phyloP scores from a whole-genome alignment of 768 basidiomycete genomes.

The Albatrellus ellisii region DNA sequence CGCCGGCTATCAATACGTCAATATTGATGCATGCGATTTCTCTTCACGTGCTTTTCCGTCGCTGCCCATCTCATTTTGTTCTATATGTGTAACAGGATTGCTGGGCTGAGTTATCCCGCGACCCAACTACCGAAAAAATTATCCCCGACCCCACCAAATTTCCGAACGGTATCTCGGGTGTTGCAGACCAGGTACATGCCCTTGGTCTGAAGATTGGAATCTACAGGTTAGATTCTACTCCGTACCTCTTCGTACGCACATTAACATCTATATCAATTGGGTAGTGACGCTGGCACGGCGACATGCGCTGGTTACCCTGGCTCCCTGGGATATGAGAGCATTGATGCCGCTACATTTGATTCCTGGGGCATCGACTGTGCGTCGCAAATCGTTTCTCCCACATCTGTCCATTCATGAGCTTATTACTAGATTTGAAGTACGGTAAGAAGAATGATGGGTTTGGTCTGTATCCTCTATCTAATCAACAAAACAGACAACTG shows the following conservation, averaged over 20 bases:
- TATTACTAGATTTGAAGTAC: constrained; percentile 38
- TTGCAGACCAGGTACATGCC: constrained; percentile 31
- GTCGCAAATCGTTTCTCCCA: neutral
- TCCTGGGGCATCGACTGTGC: constrained; percentile 41
- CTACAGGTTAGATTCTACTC: constrained; percentile 25
- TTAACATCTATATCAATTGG: neutral
- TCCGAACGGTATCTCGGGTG: constrained; percentile 33
- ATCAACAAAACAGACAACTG: constrained; percentile 30
- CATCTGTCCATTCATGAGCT: too few relatives aligned
- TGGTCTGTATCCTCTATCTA: neutral
- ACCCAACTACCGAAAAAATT: constrained; percentile 26
- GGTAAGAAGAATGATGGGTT: constrained; percentile 19
- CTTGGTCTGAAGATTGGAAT: constrained; percentile 39
- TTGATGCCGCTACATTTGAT: constrained; percentile 38
- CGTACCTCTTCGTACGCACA: neutral
- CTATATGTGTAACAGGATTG: too few relatives aligned
- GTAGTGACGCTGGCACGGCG: constrained; percentile 36
- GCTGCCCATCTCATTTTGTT: neutral
- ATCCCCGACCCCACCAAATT: constrained; percentile 40
- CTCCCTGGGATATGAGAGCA: constrained; percentile 34
- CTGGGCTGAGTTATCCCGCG: constrained; percentile 8
- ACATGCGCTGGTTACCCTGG: constrained; percentile 45
- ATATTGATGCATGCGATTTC: constrained; percentile 9
- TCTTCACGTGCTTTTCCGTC: neutral
- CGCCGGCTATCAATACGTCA: constrained; percentile 12